Conservation (phyloP, 768 basidiomycete species). For the button mushroom (Agaricus bisporus) region DNA sequence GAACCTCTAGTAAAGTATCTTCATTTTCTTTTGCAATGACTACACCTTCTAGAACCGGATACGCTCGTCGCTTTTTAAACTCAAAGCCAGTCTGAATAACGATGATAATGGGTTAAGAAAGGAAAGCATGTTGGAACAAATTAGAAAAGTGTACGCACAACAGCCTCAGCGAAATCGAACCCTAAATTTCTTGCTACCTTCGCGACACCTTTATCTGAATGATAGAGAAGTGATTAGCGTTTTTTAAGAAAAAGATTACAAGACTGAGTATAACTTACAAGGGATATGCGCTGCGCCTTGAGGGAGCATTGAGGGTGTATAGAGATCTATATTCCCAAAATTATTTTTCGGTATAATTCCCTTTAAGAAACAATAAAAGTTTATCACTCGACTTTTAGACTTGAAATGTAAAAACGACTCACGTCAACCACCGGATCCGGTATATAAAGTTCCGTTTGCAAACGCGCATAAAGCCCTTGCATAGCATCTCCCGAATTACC, state of each 20-base stretch:
- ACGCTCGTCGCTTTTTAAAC: conserved; percentile 88
- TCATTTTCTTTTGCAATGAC: conserved; percentile 84
- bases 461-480: conserved; percentile 83
- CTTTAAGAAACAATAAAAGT: conserved; percentile 31
- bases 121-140: background rate
- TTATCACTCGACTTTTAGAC: too few relatives aligned
- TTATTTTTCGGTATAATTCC: conserved; percentile 91
- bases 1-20: conserved; percentile 69
- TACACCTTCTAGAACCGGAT: conserved; percentile 79
- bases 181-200: conserved; percentile 86
- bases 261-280: conserved; percentile 48
- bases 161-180: conserved; percentile 91
- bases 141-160: conserved; percentile 49
- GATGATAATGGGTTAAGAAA: conserved; percentile 6
- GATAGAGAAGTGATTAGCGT: conserved; percentile 18
- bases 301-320: conserved; percentile 93
- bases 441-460: conserved; percentile 77
- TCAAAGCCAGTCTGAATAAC: conserved; percentile 81
- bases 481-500: conserved; percentile 40
- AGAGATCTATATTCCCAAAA: conserved; percentile 96
- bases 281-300: conserved; percentile 81
- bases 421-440: conserved; percentile 85
- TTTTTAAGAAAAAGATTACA: too few relatives aligned
- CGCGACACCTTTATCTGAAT: conserved; percentile 72
- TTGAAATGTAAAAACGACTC: conserved; percentile 21